phyloP scores from a whole-genome alignment of 305 asterid species.

The Fraxinus paxiana region DNA sequence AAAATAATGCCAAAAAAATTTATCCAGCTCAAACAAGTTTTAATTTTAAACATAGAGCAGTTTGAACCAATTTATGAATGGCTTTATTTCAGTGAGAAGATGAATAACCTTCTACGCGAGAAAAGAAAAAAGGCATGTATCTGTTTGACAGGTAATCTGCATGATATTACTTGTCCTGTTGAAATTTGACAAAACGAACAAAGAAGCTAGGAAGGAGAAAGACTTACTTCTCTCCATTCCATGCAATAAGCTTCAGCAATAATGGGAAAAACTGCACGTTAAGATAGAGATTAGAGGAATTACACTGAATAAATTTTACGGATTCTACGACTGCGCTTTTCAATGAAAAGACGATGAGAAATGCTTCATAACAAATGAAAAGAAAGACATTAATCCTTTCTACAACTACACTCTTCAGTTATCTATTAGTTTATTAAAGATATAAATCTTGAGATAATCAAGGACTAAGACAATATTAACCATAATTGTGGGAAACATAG shows the following conservation, averaged over 20 bases:
- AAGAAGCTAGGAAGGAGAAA: slow-evolving; percentile 14
- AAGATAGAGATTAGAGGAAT: slow-evolving; percentile 18
- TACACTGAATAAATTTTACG: not conserved
- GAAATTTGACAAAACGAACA: slow-evolving; percentile 12
- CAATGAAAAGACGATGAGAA: not conserved
- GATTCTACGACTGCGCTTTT: not conserved
- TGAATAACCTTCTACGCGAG: not conserved
- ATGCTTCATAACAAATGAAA: not conserved
- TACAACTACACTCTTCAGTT: slow-evolving; percentile 4
- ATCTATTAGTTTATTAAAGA: not conserved
- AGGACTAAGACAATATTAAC: slow-evolving; percentile 5
- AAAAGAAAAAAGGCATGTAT: not conserved
- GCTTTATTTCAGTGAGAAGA: slow-evolving; percentile 4
- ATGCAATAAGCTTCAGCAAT: slow-evolving; percentile 83
- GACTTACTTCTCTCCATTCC: slow-evolving; percentile 92
- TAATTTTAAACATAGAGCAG: not conserved
- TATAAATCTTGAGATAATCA: slow-evolving; percentile 11
- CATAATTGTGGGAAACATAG: slow-evolving; percentile 5
- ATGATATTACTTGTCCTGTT: slow-evolving; percentile 6
- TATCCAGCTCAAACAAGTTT: not conserved
- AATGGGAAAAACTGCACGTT: slow-evolving; percentile 84
- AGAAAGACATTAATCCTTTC: not conserved
- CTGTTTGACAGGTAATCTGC: not conserved
- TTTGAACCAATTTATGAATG: not conserved
- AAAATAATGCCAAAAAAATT: not conserved